phyloP scores from a whole-genome alignment of 176 grass and related monocot species.

The Oryza nivara region DNA sequence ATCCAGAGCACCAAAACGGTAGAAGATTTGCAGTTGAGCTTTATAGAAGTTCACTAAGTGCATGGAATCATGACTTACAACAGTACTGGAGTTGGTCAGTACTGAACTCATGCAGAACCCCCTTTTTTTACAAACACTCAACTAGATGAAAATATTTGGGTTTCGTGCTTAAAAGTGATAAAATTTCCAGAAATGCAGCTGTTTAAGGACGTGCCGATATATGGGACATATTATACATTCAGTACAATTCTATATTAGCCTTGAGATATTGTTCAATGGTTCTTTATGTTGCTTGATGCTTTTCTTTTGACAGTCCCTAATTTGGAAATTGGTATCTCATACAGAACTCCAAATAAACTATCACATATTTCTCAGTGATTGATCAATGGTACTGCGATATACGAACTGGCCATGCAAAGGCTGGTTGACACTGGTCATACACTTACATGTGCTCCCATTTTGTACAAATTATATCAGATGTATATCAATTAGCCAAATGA shows the following conservation, averaged over 20 bases:
- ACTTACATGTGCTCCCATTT: not conserved
- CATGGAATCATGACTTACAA: not conserved
- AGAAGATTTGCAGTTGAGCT: not conserved
- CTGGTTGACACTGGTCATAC: not conserved
- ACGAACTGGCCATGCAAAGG: not conserved
- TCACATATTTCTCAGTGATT: conserved; percentile 11
- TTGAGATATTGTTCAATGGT: not conserved
- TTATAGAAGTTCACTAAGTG: not conserved
- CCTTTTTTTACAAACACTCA: not conserved
- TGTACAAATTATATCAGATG: conserved; percentile 15
- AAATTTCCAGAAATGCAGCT: not conserved
- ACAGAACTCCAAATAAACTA: not conserved
- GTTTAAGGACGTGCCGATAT: not conserved
- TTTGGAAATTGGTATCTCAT: not conserved
- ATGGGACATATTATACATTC: not conserved
- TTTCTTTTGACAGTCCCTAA: no score
- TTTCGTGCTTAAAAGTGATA: not conserved
- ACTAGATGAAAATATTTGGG: not conserved
- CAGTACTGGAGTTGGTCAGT: not conserved
- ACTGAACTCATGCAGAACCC: no score
- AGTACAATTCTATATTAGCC: not conserved
- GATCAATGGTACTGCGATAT: not conserved
- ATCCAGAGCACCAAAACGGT: not conserved
- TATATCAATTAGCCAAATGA: not conserved
- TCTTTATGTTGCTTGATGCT: not conserved